A percentile compares a stretch with the other conserved stretches of the same genome.
Conservation (phyloP, 2,329 filamentous ascomycete genomes). For the Venturia aucupariae region DNA sequence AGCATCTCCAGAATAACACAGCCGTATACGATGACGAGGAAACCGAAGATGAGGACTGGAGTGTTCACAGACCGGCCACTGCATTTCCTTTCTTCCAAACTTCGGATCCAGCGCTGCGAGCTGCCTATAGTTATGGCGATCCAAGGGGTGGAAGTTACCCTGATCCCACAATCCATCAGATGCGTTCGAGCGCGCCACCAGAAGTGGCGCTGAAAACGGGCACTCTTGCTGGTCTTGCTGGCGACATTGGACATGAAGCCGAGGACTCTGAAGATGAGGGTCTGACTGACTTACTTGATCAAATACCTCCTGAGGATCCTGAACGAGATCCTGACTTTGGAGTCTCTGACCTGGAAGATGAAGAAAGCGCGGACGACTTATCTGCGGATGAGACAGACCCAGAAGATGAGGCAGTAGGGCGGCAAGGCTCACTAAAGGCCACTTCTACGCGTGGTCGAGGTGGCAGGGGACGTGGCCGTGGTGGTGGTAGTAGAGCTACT, state of each 20-base stretch:
- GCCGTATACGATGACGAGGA: not conserved
- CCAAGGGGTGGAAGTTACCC: slow-evolving; percentile 13
- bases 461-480: not conserved
- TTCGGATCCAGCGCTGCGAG: slow-evolving; percentile 9
- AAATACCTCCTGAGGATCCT: not conserved
- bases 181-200: not conserved
- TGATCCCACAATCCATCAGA: slow-evolving; percentile 7
- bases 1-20: not conserved
- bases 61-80: not conserved
- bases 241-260: slow-evolving; percentile 18
- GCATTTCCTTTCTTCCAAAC: slow-evolving; percentile 13
- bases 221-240: not conserved
- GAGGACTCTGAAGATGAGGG: slow-evolving; percentile 20
- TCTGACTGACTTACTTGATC: not conserved
- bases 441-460: slow-evolving; percentile 5
- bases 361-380: not conserved
- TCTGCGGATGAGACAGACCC: not conserved
- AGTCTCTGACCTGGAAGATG: not conserved
- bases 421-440: not conserved
- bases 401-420: not conserved
- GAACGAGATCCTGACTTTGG: slow-evolving; percentile 6
- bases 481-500: slow-evolving; percentile 14
- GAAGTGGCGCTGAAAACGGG: not conserved
- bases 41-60: slow-evolving; percentile 3
- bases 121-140: slow-evolving; percentile 14